phyloP scores from a whole-genome alignment of 2,329 filamentous ascomycete genomes.

The Chlorencoelia australis region DNA sequence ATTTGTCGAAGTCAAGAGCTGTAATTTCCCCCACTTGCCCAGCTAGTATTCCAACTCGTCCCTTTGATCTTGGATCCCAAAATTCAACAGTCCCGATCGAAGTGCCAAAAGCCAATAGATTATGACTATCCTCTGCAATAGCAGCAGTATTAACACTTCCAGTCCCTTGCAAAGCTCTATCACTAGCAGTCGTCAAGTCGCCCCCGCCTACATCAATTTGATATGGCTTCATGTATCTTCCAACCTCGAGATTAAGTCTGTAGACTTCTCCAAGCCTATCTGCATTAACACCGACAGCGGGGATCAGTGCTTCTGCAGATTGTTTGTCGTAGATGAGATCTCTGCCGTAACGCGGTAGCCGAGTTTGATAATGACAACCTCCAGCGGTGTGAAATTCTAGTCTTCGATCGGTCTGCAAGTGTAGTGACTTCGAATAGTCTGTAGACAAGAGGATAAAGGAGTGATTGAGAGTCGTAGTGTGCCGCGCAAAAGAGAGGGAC shows the following conservation, averaged over 20 bases:
- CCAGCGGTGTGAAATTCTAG: constrained; percentile 88
- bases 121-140: constrained; percentile 81
- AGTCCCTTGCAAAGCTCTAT: constrained; percentile 72
- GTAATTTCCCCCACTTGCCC: constrained; percentile 66
- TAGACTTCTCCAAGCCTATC: constrained; percentile 90
- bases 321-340: constrained; percentile 77
- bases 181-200: constrained; percentile 55
- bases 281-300: constrained; percentile 75
- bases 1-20: constrained; percentile 74
- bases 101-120: constrained; percentile 86
- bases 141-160: constrained; percentile 82
- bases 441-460: constrained; percentile 80
- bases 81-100: constrained; percentile 93
- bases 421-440: constrained; percentile 90
- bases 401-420: constrained; percentile 82
- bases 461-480: constrained; percentile 85
- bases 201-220: constrained; percentile 85
- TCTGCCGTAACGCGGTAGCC: constrained; percentile 85
- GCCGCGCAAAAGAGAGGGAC: constrained; percentile 84
- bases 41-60: constrained; percentile 67
- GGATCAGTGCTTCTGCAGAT: constrained; percentile 76
- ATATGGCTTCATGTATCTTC: constrained; percentile 89
- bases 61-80: constrained; percentile 83
- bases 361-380: constrained; percentile 79
- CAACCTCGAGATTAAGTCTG: constrained; percentile 80